Evolutionary conservation across 1,284 basidiomycete genomes (phyloP), one percentile per base, ranked within the genome.

Genomic region (Agaricales sp.): DNA sequence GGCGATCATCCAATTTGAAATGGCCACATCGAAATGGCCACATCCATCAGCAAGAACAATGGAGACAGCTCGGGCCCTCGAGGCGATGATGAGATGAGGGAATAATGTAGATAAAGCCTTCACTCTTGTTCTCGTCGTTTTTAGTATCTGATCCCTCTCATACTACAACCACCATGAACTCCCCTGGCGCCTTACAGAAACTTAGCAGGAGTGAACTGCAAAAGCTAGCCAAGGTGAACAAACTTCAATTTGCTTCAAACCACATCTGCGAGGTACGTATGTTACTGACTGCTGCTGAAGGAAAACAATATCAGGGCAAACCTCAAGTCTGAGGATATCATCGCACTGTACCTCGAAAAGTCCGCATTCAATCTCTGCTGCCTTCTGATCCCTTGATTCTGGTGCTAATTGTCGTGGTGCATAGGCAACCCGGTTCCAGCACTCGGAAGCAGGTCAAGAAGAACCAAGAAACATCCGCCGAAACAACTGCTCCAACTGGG

Each of bases 151-250:
- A 30, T 45, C 35, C 24, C 24, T 38, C 20, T 23, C 14, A 24
- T 30, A 11, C 13, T 12, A 16, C 2, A 19, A 11, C 20, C 35
- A 37, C 44, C 24, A 45, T 43, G 20, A 43, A 48, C 20, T 23
- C 19, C 12, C 25, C 6, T 16, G 41, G 30, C n/a, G 14, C 22
- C 38, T 43, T 52, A n/a, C 20, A 22, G 12, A 43, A 26, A 2
- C 48, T 52, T 21, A 49, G 41, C 35, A 39, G 51, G 20, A 45
- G 24, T 48, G 48, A 46, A 4, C 39, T 54, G 25, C 50, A 50
- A 14, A 50, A 51, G 45, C 30, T 49, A 24, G 47, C 49, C n/a
- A 44, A 45, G 24, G 43, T 50, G 20, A 26, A 46, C 47, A 25
- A 46, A 37, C 45, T 47, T 45, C 55, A 52, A 8, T 20, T 4